Evolutionary conservation across 495 filamentous ascomycete genomes (phyloP), one percentile per base, ranked within the genome.

Genomic region (Thermothielavioides terrestris): DNA sequence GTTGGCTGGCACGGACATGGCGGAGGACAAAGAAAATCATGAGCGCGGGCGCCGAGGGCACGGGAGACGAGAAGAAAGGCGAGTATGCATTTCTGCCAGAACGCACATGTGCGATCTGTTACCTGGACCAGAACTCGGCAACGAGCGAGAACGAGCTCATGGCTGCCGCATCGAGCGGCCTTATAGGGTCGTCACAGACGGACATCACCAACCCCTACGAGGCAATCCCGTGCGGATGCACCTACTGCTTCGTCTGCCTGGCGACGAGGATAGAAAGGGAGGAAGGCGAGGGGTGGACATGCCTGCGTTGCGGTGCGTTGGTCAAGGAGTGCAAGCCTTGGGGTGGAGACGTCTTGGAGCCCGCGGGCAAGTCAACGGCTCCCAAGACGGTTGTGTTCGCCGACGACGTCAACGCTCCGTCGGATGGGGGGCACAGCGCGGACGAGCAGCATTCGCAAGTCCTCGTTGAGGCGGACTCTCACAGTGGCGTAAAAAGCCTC

Each of bases 201-300:
- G 94, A 97, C 58, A 82, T 97, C 46, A 95, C 91, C 3, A 98
- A 97, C 64, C 89, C 94, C 0, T 98, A 98, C 58, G 89, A 95
- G 62, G 80, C 88, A 0, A 78, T 94, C 17, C 85, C 89, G 2
- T 98, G 92, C 61, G 87, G 88, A 0, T 94, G 89, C 64, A 74
- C 95, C 37, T 97, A 97, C 68, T 98, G 92, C 65, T 98, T 91
- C 57, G 86, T 94, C n/a, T 99, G 92, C 65, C 66, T 97, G n/a
- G 88, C 91, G 3, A 85, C 87, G 32, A 81, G 86, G 49, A 68
- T 99, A 9, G 92, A 95, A 61, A 80, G 82, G 3, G 94, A 97
- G 66, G 92, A 96, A 57, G 92, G 91, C 6, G 90, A 97, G 55
- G 92, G 90, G 4, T 99, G 91, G 91, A 68, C 77, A n/a, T 99